These are phyloP conservation scores for Trichoderma endophyticum DNA, from an alignment of 2,329 filamentous ascomycete genomes.

Conservation along the genomic window DNA sequence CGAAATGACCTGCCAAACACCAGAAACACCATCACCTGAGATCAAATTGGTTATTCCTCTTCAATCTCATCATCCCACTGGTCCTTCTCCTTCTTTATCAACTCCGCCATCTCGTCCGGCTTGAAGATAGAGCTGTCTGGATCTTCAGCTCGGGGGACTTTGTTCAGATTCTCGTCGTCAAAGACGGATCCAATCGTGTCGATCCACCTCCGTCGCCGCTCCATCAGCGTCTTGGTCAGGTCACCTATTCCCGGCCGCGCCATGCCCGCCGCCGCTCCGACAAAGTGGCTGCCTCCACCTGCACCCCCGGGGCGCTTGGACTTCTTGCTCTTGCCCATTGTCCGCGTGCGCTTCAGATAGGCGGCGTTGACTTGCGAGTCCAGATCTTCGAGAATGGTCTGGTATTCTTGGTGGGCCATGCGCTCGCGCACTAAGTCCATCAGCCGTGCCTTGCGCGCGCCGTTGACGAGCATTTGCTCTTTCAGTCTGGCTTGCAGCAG, in stretches of 20 bases:
- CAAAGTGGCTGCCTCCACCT: slow-evolving; percentile 64
- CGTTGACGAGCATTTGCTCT: slow-evolving; percentile 81
- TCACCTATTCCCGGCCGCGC: slow-evolving; percentile 84
- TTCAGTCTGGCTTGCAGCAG: slow-evolving; percentile 79
- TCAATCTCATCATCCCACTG: slow-evolving; percentile 79
- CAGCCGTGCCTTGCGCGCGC: slow-evolving; percentile 81
- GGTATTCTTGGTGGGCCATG: slow-evolving; percentile 95
- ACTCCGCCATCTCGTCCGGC: slow-evolving; percentile 65
- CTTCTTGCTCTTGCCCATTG: slow-evolving; percentile 91
- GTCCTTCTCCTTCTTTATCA: slow-evolving; percentile 73
- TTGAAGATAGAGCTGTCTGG: slow-evolving; percentile 70
- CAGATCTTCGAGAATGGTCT: slow-evolving; percentile 92
- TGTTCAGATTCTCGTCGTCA: slow-evolving; percentile 71
- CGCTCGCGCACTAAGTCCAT: slow-evolving; percentile 85
- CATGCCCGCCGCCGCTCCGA: slow-evolving; percentile 59
- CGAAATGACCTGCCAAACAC: neutral
- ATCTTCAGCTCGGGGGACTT: slow-evolving; percentile 65
- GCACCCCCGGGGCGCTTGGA: slow-evolving; percentile 75
- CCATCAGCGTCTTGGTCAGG: slow-evolving; percentile 87
- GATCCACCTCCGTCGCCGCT: slow-evolving; percentile 83
- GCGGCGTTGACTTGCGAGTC: slow-evolving; percentile 92
- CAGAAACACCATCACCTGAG: neutral
- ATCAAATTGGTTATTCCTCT: slow-evolving; percentile 46
- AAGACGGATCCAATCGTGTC: slow-evolving; percentile 89
- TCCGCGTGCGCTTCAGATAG: slow-evolving; percentile 92